Evolutionary conservation across 2,329 filamentous ascomycete genomes (phyloP), one percentile per base, ranked within the genome.

Genomic region (Dissoconium aciculare): DNA sequence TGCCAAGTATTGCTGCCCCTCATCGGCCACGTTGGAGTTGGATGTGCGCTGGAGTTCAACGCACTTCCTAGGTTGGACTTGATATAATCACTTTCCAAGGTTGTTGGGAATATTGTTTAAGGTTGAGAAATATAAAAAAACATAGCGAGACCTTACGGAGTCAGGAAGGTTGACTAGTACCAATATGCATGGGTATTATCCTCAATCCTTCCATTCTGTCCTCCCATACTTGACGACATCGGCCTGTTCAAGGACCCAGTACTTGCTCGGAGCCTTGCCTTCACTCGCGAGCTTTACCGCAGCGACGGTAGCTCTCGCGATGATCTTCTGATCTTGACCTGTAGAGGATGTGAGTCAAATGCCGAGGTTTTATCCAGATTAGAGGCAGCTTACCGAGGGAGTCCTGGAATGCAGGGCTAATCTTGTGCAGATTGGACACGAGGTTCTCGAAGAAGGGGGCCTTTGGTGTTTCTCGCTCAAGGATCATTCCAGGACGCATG

Each of bases 401-500:
- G 24, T 42, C 39, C 19, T 40, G 39, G 10, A 42, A 17, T 11
- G 15, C 32, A 10, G 24, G 37, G 25, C 37, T 35, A 13, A 41
- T 31, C 15, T 30, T 35, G 17, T 39, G 34, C 27, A 39, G 14
- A n/a, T 28, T 35, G 11, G 31, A 16, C 14, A 42, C 39, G 17
- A 43, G 17, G 27, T 39, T 42, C 34, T 53, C 50, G 6, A 30
- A 26, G 15, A 34, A 32, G 10, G 32, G 28, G 17, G 32, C 32
- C 21, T 41, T 39, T 3, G 41, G 35, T 10, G 29, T 38, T 15
- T 42, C 36, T 38, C 44, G 14, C 11, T 32, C 31, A 5, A 56
- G 36, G 33, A 56, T 55, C 49, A 55, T 49, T 1, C 54, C 54
- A 2, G 54, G 54, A 11, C 49, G 38, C 24, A 57, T 14, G 21